Conservation (phyloP, 2,329 filamentous ascomycete genomes). For the Plenodomus biglobosus region DNA sequence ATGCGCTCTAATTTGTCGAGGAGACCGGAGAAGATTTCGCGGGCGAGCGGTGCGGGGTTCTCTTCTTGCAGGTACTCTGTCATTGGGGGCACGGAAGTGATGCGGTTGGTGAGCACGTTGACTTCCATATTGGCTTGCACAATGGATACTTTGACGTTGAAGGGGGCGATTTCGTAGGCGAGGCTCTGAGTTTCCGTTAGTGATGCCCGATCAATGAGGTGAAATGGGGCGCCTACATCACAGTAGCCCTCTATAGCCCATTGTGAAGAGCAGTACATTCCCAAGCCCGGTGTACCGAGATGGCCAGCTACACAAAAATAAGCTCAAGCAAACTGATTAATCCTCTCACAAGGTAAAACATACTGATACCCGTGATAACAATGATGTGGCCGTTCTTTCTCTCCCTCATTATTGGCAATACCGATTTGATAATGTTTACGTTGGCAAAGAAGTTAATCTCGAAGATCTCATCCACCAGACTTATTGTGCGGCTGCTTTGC, state of each 20-base stretch:
- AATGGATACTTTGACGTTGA: constrained; percentile 95
- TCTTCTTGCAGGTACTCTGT: constrained; percentile 67
- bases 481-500: constrained; percentile 69
- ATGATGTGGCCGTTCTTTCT: constrained; percentile 88
- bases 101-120: constrained; percentile 79
- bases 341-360: constrained; percentile 15
- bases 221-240: constrained; percentile 57
- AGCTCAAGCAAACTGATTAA: no score
- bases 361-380: constrained; percentile 80
- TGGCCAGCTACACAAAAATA: no score
- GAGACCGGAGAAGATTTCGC: constrained; percentile 79
- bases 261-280: constrained; percentile 87
- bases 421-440: constrained; percentile 91
- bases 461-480: constrained; percentile 85
- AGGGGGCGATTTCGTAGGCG: constrained; percentile 91
- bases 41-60: constrained; percentile 76
- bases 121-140: constrained; percentile 96
- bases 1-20: constrained; percentile 73
- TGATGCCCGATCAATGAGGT: not conserved
- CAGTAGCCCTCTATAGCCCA: constrained; percentile 97
- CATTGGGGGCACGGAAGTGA: constrained; percentile 80
- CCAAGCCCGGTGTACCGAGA: constrained; percentile 86
- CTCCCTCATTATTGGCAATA: constrained; percentile 74
- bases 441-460: constrained; percentile 94
- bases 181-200: constrained; percentile 57